Conservation (phyloP, 352 stramenopile genomes). For the Phytophthora capsici region DNA sequence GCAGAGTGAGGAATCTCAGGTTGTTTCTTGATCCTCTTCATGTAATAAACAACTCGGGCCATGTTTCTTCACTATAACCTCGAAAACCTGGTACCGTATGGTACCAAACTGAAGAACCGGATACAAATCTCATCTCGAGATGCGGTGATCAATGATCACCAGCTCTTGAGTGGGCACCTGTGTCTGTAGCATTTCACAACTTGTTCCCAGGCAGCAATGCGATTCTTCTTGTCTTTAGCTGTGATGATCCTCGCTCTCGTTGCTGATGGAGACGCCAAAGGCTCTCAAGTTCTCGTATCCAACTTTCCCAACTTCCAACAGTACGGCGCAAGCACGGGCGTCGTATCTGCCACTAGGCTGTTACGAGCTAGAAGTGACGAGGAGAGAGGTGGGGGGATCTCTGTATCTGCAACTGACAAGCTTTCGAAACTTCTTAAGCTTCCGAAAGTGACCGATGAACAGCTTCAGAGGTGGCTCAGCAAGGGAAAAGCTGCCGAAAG, state of each 20-base stretch:
- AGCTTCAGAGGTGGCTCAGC: background rate
- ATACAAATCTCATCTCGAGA: no score
- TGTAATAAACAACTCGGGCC: no score
- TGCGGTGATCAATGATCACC: no score
- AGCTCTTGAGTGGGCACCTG: no score
- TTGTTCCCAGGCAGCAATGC: background rate
- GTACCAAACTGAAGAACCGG: no score
- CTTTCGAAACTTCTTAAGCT: background rate
- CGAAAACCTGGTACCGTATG: no score
- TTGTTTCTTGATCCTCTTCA: no score
- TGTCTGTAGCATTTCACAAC: background rate
- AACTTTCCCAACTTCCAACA: background rate
- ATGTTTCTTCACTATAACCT: no score
- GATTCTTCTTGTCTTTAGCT: background rate
- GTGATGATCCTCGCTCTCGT: background rate
- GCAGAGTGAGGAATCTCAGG: no score
- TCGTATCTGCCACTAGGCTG: background rate
- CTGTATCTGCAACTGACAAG: background rate
- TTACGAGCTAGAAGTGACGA: background rate
- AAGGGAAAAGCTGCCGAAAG: conserved; percentile 1
- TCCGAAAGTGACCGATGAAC: background rate
- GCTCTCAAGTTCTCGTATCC: background rate
- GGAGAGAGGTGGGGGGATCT: background rate
- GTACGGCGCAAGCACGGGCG: background rate
- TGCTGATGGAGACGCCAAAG: background rate